Base-by-base conservation (phyloP, 345 rosid genomes). In the Melaleuca quinquenervia region DNA sequence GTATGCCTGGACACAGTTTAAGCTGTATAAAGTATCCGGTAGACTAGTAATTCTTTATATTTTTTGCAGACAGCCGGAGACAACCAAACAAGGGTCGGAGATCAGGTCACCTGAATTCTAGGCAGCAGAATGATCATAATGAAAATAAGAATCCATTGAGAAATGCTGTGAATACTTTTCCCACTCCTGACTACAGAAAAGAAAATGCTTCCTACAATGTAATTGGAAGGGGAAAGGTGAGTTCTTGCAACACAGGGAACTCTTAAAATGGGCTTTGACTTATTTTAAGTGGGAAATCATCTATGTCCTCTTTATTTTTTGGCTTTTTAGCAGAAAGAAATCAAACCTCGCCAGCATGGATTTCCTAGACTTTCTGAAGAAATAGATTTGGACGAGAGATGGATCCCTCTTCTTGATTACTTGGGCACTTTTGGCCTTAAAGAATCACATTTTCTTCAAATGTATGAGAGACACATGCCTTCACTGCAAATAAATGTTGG, bases 401-500 rank as follows among this genome's bases (percentile, higher is more conserved):
- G 98, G 94, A 78, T 95, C 62, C 98, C 98, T 9, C 98, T 97
- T 86, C 92, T 97, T 18, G 96, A 97, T 90, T 96, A 97, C 85
- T 88, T 96, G 83, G 88, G 90, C 90, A 92, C 95, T 7, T 96
- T 96, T 83, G 98, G 98, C 76, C 91, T 96, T 24, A 93, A 94
- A 86, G 98, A 97, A 84, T 89, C 99, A 45, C 95, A 97, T 88
- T 96, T 97, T 85, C 87, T 96, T 84, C 96, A 94, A 89, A 96
- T 97, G 92, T 95, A 96, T 49, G 96, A 94, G 92, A 91, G 98
- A 86, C 96, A 96, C 93, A 93, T 94, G 96, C 95, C 94, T 84
- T 92, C 94, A 27, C 96, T 96, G 82, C 96, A 93, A 88, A 94
- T 91, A 84, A 97, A 94, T 88, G 96, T 93, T 27, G 84, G 88